These are phyloP conservation scores for Neurospora hispaniola DNA, from an alignment of 495 filamentous ascomycete species.

Conservation along the genomic window DNA sequence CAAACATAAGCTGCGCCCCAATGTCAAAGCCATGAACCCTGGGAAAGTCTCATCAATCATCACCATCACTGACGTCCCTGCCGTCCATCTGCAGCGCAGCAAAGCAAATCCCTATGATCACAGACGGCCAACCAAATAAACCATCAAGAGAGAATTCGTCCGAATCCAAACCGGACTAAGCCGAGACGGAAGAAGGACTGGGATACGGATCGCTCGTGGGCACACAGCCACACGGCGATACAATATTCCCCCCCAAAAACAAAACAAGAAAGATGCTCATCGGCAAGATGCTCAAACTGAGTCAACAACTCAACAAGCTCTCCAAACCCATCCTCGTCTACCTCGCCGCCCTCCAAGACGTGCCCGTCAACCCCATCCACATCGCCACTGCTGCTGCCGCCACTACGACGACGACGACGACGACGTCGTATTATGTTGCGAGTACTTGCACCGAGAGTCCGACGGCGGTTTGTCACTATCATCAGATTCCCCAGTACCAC, in stretches of 20 bases:
- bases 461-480: not conserved
- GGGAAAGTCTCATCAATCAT: not conserved
- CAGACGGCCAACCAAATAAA: not conserved
- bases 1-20: not conserved
- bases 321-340: not conserved
- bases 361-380: slow-evolving; percentile 1
- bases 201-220: not conserved
- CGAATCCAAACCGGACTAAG: not conserved
- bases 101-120: not conserved
- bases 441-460: not conserved
- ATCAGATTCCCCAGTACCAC: too few species aligned
- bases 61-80: not conserved
- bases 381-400: not conserved
- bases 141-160: not conserved
- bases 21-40: not conserved
- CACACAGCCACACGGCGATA: not conserved
- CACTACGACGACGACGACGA: not conserved
- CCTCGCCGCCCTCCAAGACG: not conserved
- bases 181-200: not conserved
- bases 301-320: not conserved
- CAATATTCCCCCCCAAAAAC: not conserved
- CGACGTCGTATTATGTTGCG: not conserved
- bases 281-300: not conserved
- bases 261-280: not conserved
- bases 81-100: not conserved